Conservation (phyloP, 441 rosid species). For the Eutrema salsugineum region DNA sequence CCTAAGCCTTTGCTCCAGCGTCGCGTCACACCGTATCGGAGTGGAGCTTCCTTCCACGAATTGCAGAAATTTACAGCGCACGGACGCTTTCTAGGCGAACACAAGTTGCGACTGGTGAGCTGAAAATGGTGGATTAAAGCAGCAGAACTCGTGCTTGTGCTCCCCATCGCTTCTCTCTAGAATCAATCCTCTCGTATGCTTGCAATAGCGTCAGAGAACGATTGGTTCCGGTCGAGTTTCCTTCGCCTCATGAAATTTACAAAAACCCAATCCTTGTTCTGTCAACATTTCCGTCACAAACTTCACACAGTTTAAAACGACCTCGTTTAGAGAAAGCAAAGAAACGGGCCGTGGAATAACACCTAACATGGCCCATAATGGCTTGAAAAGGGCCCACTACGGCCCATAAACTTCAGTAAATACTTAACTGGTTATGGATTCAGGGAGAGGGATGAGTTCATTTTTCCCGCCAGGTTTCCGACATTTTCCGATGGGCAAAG, state of each 20-base stretch:
- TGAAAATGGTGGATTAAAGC: slow-evolving; percentile 61
- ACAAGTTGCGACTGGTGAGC: slow-evolving; percentile 35
- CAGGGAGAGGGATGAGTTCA: neutral
- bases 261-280: neutral
- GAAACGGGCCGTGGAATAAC: no score
- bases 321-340: neutral
- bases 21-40: slow-evolving; percentile 33
- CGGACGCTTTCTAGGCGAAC: slow-evolving; percentile 25
- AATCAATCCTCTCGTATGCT: slow-evolving; percentile 6
- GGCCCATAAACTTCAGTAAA: neutral
- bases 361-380: no score
- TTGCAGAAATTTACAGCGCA: slow-evolving; percentile 33
- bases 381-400: neutral
- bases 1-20: slow-evolving; percentile 26
- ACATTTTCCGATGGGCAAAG: slow-evolving; percentile 40
- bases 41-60: slow-evolving; percentile 28
- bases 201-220: slow-evolving; percentile 29
- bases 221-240: slow-evolving; percentile 31
- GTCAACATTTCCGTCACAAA: neutral
- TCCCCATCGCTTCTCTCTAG: slow-evolving; percentile 44
- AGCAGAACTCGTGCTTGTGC: slow-evolving; percentile 53
- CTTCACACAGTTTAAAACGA: neutral
- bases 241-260: slow-evolving; percentile 10
- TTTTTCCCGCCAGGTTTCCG: slow-evolving; percentile 27
- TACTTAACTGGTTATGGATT: neutral